A percentile compares a stretch with the other conserved stretches of the same genome.
These are phyloP conservation scores for Alternaria arborescens DNA, from an alignment of 2,329 filamentous ascomycete genomes.

Conservation along the genomic window DNA sequence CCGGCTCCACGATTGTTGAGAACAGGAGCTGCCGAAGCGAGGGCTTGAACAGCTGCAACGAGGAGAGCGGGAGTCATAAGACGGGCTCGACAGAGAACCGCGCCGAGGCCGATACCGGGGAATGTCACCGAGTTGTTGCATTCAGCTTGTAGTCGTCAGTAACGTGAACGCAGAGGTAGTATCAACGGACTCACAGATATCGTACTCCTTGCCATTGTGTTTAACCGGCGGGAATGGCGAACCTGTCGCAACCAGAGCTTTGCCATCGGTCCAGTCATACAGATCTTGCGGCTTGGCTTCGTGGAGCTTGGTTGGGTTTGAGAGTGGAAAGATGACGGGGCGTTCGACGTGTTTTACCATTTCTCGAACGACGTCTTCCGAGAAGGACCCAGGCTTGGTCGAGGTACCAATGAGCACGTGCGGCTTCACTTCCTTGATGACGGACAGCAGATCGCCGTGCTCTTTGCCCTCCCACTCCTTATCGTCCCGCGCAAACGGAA, in stretches of 20 bases:
- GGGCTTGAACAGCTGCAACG: constrained; percentile 77
- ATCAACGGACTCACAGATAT: constrained; percentile 58
- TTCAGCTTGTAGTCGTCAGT: constrained; percentile 65
- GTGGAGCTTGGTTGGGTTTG: constrained; percentile 84
- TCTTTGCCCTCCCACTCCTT: constrained; percentile 69
- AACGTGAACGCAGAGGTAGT: background rate
- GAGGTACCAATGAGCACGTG: constrained; percentile 87
- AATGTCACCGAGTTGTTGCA: constrained; percentile 91
- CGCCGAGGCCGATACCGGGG: constrained; percentile 84
- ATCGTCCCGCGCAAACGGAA: constrained; percentile 70
- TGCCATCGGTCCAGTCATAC: constrained; percentile 78
- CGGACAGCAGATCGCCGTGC: constrained; percentile 67
- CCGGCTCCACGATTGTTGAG: constrained; percentile 68
- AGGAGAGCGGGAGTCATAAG: constrained; percentile 80
- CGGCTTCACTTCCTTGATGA: constrained; percentile 76
- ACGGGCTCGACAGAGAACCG: constrained; percentile 72
- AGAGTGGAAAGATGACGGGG: constrained; percentile 88
- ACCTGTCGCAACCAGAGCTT: constrained; percentile 81
- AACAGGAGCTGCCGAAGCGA: constrained; percentile 76
- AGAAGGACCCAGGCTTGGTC: constrained; percentile 79
- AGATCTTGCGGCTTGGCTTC: constrained; percentile 82
- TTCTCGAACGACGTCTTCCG: constrained; percentile 73
- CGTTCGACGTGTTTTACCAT: constrained; percentile 78
- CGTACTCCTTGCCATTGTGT: constrained; percentile 62
- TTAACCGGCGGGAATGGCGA: constrained; percentile 81